Base-by-base conservation (phyloP, 169 alveolate species). In the Gregarina niphandrodes region DNA sequence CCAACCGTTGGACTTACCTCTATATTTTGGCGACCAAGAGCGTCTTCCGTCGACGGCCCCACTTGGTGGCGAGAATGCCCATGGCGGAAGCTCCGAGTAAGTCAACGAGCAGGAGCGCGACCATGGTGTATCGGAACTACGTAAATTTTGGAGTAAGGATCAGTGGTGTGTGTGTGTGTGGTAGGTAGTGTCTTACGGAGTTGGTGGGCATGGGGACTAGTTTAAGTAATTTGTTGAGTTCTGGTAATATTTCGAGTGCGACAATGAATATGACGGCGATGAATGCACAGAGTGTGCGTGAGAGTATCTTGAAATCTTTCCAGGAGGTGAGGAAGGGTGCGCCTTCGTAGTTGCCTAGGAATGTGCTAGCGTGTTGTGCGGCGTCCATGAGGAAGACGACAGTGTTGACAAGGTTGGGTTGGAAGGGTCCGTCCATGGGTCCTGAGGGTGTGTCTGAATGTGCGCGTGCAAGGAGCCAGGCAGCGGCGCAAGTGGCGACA, bases 261-360 rank as follows among this genome's bases (percentile, higher is more conserved):
- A 51, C 45, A 18, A 42, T 11, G 12, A 42, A 23, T 7, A 49
- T 18, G 1, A 24, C 4, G 24, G 21, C 5, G 3, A 49, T 11
- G 3, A 23, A 36, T 3, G 16, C 21, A 4, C 26, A 22, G n/a
- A 66, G 42, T 7, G 58, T 42, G 21, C 39, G 37, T 18, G 32
- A 45, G 23, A 72, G 45, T 21, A 41, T 42, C 46, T 55, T 57
- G 53, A 71, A 69, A 17, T 67, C 63, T 23, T 41, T 42, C 37
- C 73, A 36, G 0, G 85, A 75, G 29, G 37, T 49, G 67, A 73
- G 65, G 36, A 65, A 77, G 4, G 88, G 88, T 23, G 73, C 57
- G n/a, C 81, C 88, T 37, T 62, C 73, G 53, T 74, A 73, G 64
- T 77, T 77, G 37, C 77, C 54, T 0, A 73, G 57, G 54, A 75